Evolutionary conservation across 352 stramenopile genomes (phyloP), one percentile per base, ranked within the genome.

Genomic region (Phytopythium montanum): DNA sequence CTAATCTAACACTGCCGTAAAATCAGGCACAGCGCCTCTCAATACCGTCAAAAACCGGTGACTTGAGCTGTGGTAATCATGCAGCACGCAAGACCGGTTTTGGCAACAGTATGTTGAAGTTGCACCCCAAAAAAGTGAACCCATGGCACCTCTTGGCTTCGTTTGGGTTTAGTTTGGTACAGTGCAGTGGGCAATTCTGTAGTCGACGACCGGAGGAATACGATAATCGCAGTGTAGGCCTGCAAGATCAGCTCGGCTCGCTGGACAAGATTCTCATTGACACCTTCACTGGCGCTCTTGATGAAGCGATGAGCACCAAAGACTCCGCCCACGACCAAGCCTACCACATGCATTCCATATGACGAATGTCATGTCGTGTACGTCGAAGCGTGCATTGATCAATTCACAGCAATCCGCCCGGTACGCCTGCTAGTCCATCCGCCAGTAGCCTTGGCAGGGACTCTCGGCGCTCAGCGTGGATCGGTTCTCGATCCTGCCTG

Each of bases 281-380:
- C n/a, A 56, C 54, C 5, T 39, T 29, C 19, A 25, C 18, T 21
- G 53, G 54, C 2, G 23, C 29, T 5, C 29, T 65, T 7, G 53
- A 25, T 33, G 44, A 31, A 5, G 25, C 48, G 28, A 54, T 13
- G 13, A 33, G 53, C 34, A 45, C 60, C 18, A 65, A 65, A 25
- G 60, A 61, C 19, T 61, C 60, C n/a, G n/a, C n/a, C n/a, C 13
- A 34, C 60, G 1, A 42, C 16, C 4, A 34, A 42, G n/a, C 45
- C 53, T 19, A 13, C 14, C 1, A 59, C 18, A 5, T 26, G 34
- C 5, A 31, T 33, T n/a, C 26, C 1, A 2, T 42, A 44, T 9
- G 29, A 59, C 2, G 49, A 54, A 2, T 36, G 12, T 14, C 60
- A 65, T 18, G 19, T 65, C 13, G 45, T 65, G 7, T 65, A 54